Base-by-base conservation (phyloP, 129 eudicot species). In the Arctium lappa region DNA sequence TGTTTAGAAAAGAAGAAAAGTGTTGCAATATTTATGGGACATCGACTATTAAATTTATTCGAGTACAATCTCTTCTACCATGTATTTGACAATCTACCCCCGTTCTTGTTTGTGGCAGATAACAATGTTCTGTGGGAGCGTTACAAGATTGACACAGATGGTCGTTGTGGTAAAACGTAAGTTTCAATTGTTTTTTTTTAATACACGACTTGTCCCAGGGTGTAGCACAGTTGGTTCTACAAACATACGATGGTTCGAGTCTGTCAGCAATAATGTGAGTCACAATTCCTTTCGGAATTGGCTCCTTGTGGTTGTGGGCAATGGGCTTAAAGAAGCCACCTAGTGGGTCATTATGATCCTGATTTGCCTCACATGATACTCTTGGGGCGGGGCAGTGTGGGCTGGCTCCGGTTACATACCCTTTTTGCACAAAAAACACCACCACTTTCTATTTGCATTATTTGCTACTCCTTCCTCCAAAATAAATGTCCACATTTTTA, bases 151-250 rank as follows among this genome's bases (percentile, higher is more conserved):
- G 89, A 89, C 31, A 70, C 86, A 0, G 99, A 95, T 76, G 89
- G 91, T 69, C 87, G 74, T n/a, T 85, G 88, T 88, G 99, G 99
- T 84, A 91, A 79, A 90, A 89, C 80, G 99, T 95, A 91, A 7
- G 99, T 90, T 73, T 27, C 62, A 48, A 62, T 50, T 36, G 36
- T 69, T 30, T 32, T 18, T 76, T 48, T 46, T 33, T 0, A 11
- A 12, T 48, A 48, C 60, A 36, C 2, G 3, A 46, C 33, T 34
- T 10, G 18, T 27, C 22, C 65, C 27, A 53, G 18, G 6, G n/a
- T 8, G 7, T 53, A 53, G 7, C 22, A 15, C 6, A 15, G 65
- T 53, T 53, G 27, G 65, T 53, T 53, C 1, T 12, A 53, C 7
- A 15, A 15, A 53, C 1, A 53, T 22, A 53, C 18, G 65, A 53